phyloP scores from a whole-genome alignment of 176 grass and related monocot species.

The Chrysopogon serrulatus region DNA sequence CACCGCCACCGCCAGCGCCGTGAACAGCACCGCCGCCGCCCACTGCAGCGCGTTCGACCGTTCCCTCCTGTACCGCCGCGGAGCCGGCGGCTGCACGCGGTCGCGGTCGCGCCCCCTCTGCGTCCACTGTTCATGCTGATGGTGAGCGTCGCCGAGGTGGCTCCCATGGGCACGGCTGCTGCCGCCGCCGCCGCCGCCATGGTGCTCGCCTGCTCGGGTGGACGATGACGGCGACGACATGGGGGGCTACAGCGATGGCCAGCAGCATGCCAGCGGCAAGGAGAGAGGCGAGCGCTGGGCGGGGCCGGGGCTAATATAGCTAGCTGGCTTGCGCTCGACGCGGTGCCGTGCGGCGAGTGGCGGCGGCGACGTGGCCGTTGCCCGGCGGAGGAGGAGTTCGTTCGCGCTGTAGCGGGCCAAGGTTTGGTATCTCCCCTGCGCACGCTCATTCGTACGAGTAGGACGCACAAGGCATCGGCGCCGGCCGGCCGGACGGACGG shows the following conservation, averaged over 20 bases:
- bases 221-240: not conserved
- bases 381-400: not conserved
- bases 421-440: constrained; percentile 32
- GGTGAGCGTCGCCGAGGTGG: too few relatives aligned
- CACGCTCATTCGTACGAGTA: constrained; percentile 10
- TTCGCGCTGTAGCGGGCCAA: not conserved
- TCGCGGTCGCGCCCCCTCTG: not conserved
- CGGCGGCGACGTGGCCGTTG: not conserved
- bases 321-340: not conserved
- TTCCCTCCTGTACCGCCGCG: not conserved
- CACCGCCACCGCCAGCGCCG: constrained; percentile 41
- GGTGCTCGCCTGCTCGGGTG: not conserved
- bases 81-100: not conserved
- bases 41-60: constrained; percentile 27
- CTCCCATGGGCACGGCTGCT: not conserved
- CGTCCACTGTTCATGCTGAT: too few relatives aligned
- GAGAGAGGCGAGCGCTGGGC: not conserved
- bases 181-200: too few relatives aligned
- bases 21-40: constrained; percentile 41
- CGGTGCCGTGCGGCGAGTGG: not conserved
- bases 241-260: not conserved
- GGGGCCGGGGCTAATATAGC: not conserved
- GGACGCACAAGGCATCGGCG: not conserved
- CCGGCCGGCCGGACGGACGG: not conserved
- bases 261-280: constrained; percentile 20